These are phyloP conservation scores for Trichocladium antarcticum DNA, from an alignment of 495 filamentous ascomycete genomes.

Conservation along the genomic window DNA sequence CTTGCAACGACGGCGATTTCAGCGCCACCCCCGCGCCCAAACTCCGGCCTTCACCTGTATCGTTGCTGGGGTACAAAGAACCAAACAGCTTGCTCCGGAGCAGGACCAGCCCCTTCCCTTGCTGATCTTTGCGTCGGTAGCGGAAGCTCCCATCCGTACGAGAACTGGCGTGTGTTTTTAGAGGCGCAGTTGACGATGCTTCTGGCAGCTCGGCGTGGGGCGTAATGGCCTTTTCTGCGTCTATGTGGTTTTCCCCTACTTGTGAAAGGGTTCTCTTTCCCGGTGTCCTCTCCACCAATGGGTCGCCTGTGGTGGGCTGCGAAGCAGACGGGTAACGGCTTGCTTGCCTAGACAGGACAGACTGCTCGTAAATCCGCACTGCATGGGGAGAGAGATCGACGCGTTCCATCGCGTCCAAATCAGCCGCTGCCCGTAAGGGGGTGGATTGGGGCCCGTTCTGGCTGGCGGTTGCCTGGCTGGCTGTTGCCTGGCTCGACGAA, in stretches of 20 bases:
- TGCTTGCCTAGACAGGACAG: not conserved
- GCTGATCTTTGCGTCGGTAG: constrained; percentile 13
- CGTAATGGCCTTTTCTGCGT: not conserved
- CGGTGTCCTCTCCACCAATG: not conserved
- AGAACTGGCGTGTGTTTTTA: constrained; percentile 14
- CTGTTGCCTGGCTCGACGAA: not conserved
- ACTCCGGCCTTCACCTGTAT: not conserved
- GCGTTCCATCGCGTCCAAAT: not conserved
- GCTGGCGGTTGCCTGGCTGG: not conserved
- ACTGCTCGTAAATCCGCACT: not conserved
- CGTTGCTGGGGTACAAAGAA: not conserved
- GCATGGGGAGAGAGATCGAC: constrained; percentile 1
- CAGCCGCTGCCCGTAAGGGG: not conserved
- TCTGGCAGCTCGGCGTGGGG: not conserved
- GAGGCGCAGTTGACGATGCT: not conserved
- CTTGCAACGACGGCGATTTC: too few relatives aligned
- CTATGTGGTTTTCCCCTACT: too few relatives aligned
- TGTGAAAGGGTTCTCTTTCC: not conserved
- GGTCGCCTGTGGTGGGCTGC: not conserved
- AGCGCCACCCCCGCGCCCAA: not conserved
- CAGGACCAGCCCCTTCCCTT: not conserved
- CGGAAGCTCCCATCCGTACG: constrained; percentile 24
- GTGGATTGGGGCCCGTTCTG: not conserved
- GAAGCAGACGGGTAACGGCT: not conserved
- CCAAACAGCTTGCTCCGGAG: not conserved